A percentile compares a stretch with the other conserved stretches of the same genome.
Conservation (phyloP, 768 basidiomycete genomes). For the Calocera viscosa region DNA sequence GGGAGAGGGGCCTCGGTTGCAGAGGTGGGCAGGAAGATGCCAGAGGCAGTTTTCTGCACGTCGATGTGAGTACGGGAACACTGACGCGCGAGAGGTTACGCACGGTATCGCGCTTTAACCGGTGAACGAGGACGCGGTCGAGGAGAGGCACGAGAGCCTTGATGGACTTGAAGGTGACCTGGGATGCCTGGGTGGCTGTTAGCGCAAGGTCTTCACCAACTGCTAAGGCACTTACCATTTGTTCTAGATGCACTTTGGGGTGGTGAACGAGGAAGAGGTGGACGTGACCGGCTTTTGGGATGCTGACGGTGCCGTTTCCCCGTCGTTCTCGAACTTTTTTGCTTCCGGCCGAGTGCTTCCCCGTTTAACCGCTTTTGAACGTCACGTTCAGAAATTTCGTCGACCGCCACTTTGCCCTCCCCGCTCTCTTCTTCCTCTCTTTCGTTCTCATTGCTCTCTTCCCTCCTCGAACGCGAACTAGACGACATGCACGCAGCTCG, state of each 20-base stretch:
- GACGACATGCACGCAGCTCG: conserved; percentile 11
- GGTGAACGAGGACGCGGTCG: conserved; percentile 93
- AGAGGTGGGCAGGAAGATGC: conserved; percentile 90
- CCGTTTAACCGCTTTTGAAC: not conserved
- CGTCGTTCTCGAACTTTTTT: conserved; percentile 8
- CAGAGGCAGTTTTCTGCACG: conserved; percentile 86
- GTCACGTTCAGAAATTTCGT: not conserved
- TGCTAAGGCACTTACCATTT: not conserved
- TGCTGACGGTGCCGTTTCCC: not conserved
- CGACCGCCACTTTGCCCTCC: not conserved
- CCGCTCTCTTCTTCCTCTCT: not conserved
- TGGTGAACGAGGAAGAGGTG: not conserved
- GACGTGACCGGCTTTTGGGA: not conserved
- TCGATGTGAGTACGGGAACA: not conserved
- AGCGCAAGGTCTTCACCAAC: not conserved
- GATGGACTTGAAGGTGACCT: conserved; percentile 93
- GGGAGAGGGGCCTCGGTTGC: conserved; percentile 77
- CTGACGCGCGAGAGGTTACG: conserved; percentile 24
- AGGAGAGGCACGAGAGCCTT: conserved; percentile 78
- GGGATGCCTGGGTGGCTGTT: conserved; percentile 47
- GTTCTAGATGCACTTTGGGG: not conserved
- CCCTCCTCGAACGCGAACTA: not conserved
- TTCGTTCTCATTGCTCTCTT: not conserved
- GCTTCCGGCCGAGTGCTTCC: not conserved
- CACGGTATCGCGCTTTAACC: conserved; percentile 93